A percentile compares a stretch with the other conserved stretches of the same genome.
These are phyloP conservation scores for Echium plantagineum DNA, from an alignment of 257 asterid species.

Conservation along the genomic window DNA sequence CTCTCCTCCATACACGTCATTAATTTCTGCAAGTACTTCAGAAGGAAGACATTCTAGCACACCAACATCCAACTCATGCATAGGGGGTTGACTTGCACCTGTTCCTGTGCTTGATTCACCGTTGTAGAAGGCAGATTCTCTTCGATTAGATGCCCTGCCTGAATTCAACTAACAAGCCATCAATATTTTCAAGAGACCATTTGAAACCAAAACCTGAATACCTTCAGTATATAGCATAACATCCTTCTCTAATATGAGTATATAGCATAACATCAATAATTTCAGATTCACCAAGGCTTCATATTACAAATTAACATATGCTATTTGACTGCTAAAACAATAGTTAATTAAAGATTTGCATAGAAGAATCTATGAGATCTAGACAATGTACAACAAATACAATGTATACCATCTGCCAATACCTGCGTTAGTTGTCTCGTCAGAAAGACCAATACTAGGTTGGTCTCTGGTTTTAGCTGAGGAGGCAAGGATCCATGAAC, in stretches of 20 bases:
- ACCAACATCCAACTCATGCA: slow-evolving; percentile 68
- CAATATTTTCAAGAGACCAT: neutral
- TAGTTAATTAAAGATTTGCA: neutral
- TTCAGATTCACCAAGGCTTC: neutral
- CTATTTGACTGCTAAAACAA: neutral
- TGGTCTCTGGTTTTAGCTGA: slow-evolving; percentile 29
- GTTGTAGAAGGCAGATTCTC: slow-evolving; percentile 27
- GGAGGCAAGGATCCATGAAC: slow-evolving; percentile 62
- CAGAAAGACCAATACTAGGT: slow-evolving; percentile 13
- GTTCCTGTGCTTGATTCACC: slow-evolving; percentile 29
- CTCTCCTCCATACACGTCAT: slow-evolving; percentile 74
- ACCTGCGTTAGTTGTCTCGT: slow-evolving; percentile 32
- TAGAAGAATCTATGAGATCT: no score
- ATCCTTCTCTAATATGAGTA: neutral
- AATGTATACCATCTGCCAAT: neutral
- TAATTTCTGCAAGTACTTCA: slow-evolving; percentile 70
- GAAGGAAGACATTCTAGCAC: slow-evolving; percentile 88
- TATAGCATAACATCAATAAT: neutral
- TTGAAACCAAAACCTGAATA: neutral
- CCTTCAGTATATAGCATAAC: neutral
- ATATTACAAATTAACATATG: no score
- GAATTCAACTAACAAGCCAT: slow-evolving; percentile 1
- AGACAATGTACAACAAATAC: neutral
- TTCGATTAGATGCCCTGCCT: slow-evolving; percentile 23
- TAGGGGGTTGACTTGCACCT: slow-evolving; percentile 55